A percentile compares a stretch with the other conserved stretches of the same genome.
These are phyloP conservation scores for Linnemannia schmuckeri DNA, from an alignment of 192 early-diverging fungal species.

Conservation along the genomic window DNA sequence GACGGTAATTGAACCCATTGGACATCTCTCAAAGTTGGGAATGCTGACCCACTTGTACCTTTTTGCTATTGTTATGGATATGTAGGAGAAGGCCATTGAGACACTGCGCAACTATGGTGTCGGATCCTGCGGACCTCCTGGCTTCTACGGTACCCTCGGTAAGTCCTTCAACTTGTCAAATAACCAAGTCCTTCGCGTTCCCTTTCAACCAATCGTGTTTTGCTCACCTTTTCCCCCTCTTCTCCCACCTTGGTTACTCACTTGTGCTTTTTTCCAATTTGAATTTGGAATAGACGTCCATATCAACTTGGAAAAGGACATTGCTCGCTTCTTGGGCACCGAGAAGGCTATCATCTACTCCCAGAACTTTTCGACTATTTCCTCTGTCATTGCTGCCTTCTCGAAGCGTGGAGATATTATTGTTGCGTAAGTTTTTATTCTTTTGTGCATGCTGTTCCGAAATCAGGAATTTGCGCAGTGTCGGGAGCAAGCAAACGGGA, in stretches of 20 bases:
- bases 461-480: background rate
- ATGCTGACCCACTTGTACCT: background rate
- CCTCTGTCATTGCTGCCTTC: slow-evolving; percentile 95
- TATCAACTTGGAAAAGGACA: slow-evolving; percentile 88
- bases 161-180: background rate
- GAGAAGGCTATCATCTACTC: slow-evolving; percentile 94
- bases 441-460: background rate
- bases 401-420: slow-evolving; percentile 96
- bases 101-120: slow-evolving; percentile 95
- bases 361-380: slow-evolving; percentile 94
- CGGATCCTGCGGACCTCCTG: slow-evolving; percentile 95
- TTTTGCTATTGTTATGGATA: background rate
- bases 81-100: slow-evolving; percentile 80
- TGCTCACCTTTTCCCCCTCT: background rate
- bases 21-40: background rate
- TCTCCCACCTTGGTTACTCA: background rate
- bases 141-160: slow-evolving; percentile 91
- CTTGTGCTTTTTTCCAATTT: background rate
- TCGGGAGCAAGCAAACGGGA: background rate
- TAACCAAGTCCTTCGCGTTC: background rate
- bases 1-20: slow-evolving; percentile 10
- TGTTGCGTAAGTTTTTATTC: slow-evolving; percentile 75
- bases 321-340: slow-evolving; percentile 88
- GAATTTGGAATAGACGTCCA: slow-evolving; percentile 82
- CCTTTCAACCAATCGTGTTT: background rate